Evolutionary conservation across 2,329 filamentous ascomycete species (phyloP), one percentile per base, ranked within the genome.

Genomic region (Emericellopsis atlantica): DNA sequence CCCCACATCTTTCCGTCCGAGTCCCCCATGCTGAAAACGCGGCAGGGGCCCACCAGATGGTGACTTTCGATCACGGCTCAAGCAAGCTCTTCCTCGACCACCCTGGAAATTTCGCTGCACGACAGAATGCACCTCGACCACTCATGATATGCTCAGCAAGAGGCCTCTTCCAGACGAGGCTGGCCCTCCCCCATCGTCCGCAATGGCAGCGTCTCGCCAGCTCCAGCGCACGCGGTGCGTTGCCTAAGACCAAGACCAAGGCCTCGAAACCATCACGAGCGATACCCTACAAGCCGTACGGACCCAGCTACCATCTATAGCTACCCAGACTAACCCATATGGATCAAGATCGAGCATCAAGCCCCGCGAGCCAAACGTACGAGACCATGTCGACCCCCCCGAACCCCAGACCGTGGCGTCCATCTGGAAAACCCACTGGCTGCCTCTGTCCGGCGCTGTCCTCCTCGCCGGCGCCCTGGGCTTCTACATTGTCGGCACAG

Each of bases 381-480:
- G 12, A 24, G 22, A 21, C 36, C 22, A 36, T 45, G 45, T 1
- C 45, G 50, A 14, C 50, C 4, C 50, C 48, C 10, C 53, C 51
- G 23, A 47, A 47, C 45, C 48, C 41, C 54, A 61, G 43, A 61
- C 58, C 37, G 52, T 63, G 46, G 55, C 56, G 40, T 48, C 51
- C 40, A 51, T 63, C 43, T 61, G 48, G 57, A 58, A 49, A 55
- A 58, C 47, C 54, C 61, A 60, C 46, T 68, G 54, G 60, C 49
- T 63, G 16, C 62, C 64, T 9, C 61, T 74, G 23, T 60, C 68
- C 43, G 68, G 68, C 38, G 62, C 64, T 43, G 65, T 67, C 43
- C 53, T 68, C 46, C 51, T 60, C n/a, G 63, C 67, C 10, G 57
- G 64, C 14, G 59, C 62, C 36, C 52, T 72, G n/a, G 66, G 67